Evolutionary conservation across 805 yeast species (phyloP).

Genomic region (Tetrapisispora taiwanensis): DNA sequence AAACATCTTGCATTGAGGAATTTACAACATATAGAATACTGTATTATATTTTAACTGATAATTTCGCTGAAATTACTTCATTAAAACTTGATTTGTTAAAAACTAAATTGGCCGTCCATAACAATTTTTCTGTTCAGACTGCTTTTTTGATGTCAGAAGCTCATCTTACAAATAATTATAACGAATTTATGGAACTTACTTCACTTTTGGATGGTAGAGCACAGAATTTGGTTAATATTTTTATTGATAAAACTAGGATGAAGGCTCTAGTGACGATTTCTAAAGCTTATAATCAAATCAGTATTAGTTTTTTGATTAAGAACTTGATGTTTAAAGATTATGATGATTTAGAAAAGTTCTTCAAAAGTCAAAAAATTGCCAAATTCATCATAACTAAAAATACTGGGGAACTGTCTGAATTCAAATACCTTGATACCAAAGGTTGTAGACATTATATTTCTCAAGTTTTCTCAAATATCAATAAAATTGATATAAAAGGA

Average conservation of each 20-base stretch:
- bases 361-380: slow-evolving; percentile 32
- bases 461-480: slow-evolving; percentile 32
- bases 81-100: slow-evolving; percentile 15
- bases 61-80: slow-evolving; percentile 29
- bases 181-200: slow-evolving; percentile 39
- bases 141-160: slow-evolving; percentile 28
- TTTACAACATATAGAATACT: slow-evolving; percentile 64
- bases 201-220: slow-evolving; percentile 34
- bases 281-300: slow-evolving; percentile 43
- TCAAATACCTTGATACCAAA: slow-evolving; percentile 27
- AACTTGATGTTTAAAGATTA: slow-evolving; percentile 35
- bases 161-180: slow-evolving; percentile 39
- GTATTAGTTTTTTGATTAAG: slow-evolving; percentile 29
- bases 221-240: slow-evolving; percentile 39
- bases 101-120: slow-evolving; percentile 9
- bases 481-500: slow-evolving; percentile 81
- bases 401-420: slow-evolving; percentile 20
- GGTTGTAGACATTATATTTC: slow-evolving; percentile 30
- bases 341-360: slow-evolving; percentile 35
- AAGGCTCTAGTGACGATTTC: slow-evolving; percentile 46
- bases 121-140: slow-evolving; percentile 14
- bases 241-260: slow-evolving; percentile 50
- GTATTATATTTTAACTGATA: slow-evolving; percentile 66
- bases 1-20: slow-evolving; percentile 39
- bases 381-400: slow-evolving; percentile 26